Evolutionary conservation across 768 basidiomycete species (phyloP).

Genomic region (Boletus vinaceobasis): DNA sequence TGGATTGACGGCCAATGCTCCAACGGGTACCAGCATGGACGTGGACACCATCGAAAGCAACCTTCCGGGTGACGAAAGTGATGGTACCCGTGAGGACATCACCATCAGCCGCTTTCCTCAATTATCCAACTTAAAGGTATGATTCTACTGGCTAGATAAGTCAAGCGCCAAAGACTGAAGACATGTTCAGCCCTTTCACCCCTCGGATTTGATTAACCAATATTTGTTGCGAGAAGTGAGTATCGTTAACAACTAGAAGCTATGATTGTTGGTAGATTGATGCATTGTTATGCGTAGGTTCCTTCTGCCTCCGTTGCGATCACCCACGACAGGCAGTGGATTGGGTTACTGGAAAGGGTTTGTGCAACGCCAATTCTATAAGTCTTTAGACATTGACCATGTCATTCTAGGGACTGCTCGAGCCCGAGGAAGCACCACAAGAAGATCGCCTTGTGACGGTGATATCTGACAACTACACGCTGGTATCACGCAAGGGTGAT

Average conservation of each 20-base stretch:
- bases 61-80: not conserved
- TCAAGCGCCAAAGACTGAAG: not conserved
- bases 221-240: slow-evolving; percentile 6
- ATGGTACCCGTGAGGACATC: not conserved
- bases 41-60: not conserved
- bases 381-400: not conserved
- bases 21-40: not conserved
- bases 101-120: slow-evolving; percentile 1
- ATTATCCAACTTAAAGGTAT: not conserved
- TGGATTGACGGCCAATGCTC: not conserved
- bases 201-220: slow-evolving; percentile 9
- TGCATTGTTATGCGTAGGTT: not conserved
- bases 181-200: slow-evolving; percentile 3
- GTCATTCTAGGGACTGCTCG: not conserved
- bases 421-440: not conserved
- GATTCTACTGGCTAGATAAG: not conserved
- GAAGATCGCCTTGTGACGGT: not conserved
- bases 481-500: not conserved
- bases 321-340: slow-evolving; percentile 12
- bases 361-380: not conserved
- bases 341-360: slow-evolving; percentile 2
- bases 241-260: not conserved
- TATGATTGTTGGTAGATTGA: not conserved
- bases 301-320: slow-evolving; percentile 7
- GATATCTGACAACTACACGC: not conserved